Conservation (phyloP, 768 basidiomycete species). For the Kwoniella dejecticola region DNA sequence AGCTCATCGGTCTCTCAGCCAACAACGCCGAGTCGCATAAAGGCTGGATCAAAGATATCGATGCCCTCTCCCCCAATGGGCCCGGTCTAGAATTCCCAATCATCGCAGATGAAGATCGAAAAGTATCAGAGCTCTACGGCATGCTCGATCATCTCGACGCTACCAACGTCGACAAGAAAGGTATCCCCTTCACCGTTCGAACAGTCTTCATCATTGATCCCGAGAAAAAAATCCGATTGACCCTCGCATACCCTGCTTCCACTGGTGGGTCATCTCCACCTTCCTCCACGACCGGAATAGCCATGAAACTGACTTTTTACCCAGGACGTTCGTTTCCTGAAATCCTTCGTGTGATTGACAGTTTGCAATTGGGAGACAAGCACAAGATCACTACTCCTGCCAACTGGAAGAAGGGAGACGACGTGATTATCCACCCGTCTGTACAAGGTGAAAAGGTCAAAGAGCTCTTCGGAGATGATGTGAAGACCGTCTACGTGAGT, state of each 20-base stretch:
- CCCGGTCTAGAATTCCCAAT: constrained; percentile 89
- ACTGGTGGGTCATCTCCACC: constrained; percentile 67
- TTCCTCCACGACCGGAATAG: constrained; percentile 65
- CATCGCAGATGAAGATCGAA: constrained; percentile 89
- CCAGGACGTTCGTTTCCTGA: constrained; percentile 31
- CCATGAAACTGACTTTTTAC: neutral
- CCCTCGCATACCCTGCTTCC: constrained; percentile 87
- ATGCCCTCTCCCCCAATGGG: constrained; percentile 61
- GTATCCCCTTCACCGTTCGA: constrained; percentile 91
- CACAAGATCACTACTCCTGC: constrained; percentile 77
- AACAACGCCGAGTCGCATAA: constrained; percentile 83
- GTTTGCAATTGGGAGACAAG: constrained; percentile 76
- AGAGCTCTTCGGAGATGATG: constrained; percentile 79
- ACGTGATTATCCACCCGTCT: constrained; percentile 78
- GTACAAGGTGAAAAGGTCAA: constrained; percentile 87
- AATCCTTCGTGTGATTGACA: constrained; percentile 71
- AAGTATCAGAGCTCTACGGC: constrained; percentile 78
- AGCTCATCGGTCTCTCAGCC: constrained; percentile 70
- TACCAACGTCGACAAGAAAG: constrained; percentile 64
- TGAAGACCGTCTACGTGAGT: constrained; percentile 61
- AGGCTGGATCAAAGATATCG: constrained; percentile 76
- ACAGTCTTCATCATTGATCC: constrained; percentile 98
- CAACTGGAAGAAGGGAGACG: constrained; percentile 68
- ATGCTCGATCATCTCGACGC: constrained; percentile 96
- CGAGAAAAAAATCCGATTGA: constrained; percentile 88